Evolutionary conservation across 495 filamentous ascomycete genomes (phyloP), one percentile per base, ranked within the genome.

Genomic region (Zalerion maritima): DNA sequence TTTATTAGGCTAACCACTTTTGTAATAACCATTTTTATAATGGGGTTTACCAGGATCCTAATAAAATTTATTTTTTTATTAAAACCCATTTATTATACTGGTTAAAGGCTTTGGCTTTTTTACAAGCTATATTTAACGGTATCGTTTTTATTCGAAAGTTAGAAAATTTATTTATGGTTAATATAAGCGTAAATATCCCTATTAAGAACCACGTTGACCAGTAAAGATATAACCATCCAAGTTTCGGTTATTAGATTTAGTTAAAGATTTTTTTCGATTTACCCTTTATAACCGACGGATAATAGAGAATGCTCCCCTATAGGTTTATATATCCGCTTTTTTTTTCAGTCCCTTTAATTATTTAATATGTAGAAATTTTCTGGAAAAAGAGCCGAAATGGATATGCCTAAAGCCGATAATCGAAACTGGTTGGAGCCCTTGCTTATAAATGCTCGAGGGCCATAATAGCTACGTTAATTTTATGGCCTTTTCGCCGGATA

Each of bases 291-390:
- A 37, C 24, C 20, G 11, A 32, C 25, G 12, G n/a, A 21, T 28
- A 13, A 40, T 46, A 16, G 24, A 35, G 17, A 34, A 25, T 9
- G 31, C 26, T 13, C 43, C 39, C 14, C 32, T 46, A 3, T 39
- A 46, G 21, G 25, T 25, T 6, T 46, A 46, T 22, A 24, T 17
- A 12, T 42, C 39, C 6, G 43, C 39, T 6, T 32, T 46, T 3
- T 20, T 42, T 9, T 42, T 42, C 21, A 42, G 39, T 28, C 43
- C 35, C 3, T 10, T 4, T 1, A 19, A 18, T 1, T 20, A 32
- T 13, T 5, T 28, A 7, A 31, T 35, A 6, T 14, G 40, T 13
- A 21, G 30, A 3, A 11, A 14, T 15, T 37, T 25, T 25, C 18
- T 11, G 11, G 14, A 28, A 13, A 28, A 38, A 14, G 26, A 23